Evolutionary conservation across 2,329 filamentous ascomycete genomes (phyloP), one percentile per base, ranked within the genome.

Genomic region (Pestalotiopsis sp.): DNA sequence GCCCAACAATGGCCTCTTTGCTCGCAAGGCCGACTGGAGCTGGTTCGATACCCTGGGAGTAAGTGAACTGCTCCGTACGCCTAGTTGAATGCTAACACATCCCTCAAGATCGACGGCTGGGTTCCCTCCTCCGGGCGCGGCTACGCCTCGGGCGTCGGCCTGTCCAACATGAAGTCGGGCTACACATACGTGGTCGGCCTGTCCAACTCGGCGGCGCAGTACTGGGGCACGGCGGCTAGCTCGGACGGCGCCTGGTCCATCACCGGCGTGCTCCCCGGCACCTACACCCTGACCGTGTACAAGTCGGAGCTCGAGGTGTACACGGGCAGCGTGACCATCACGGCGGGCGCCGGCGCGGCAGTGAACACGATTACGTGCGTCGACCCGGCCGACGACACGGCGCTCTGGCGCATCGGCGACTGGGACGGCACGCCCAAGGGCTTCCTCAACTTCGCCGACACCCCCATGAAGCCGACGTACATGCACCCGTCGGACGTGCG

Each of bases 381-480:
- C 7, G 78, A 79, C 67, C 78, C 76, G 3, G 74, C 73, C 6
- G 78, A 80, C 62, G 74, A 70, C 48, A 68, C 70, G 6, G 74
- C 72, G 7, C 74, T 80, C 57, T 79, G 78, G 78, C 76, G 78
- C 61, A 80, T 80, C 55, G 78, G 77, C 62, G 77, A 76, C 64
- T 78, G 75, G 77, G 78, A 79, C 70, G 78, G 78, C 6, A 78
- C 76, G 2, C 77, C 78, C 1, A 70, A 70, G 14, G 78, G 78
- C 9, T 79, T 80, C 68, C 66, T 77, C 65, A 78, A 80, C 70
- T 75, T 80, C 62, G 77, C 73, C 58, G 77, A 79, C 59, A 77
- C 75, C 7, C 76, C 79, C 6, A 80, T 80, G 75, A 79, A 81
- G 69, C 80, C 77, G 5, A 81, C 79, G 0, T 81, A 80, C 67